Evolutionary conservation across 2,329 filamentous ascomycete genomes (phyloP), one percentile per base, ranked within the genome.

Genomic region (Paraphoma chrysanthemicola): DNA sequence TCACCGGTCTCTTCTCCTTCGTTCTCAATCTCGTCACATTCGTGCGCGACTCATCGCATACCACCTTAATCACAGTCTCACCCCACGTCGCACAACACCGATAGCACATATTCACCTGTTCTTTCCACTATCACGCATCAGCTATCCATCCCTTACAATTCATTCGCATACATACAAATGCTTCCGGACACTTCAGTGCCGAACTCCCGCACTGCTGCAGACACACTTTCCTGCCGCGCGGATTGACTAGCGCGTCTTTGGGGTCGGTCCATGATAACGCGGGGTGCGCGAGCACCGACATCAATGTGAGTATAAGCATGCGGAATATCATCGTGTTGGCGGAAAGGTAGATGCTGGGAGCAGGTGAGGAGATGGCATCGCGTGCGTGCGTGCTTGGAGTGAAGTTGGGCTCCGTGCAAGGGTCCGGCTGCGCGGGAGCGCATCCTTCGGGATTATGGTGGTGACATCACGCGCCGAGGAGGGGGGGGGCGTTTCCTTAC

Each of bases 201-300:
- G 41, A 45, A 33, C 51, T 54, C 2, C 51, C 52, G 42, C 51
- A 54, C 38, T 58, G 56, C 28, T 58, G 44, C 39, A 58, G 30
- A 17, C 56, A 58, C 28, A 54, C 56, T 46, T 52, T 58, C 43
- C 50, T 39, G 17, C 56, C 56, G 5, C 51, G 51, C 10, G 56
- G 56, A 38, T 53, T 58, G 45, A 58, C n/a, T 4, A 58, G 56
- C 33, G 44, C 44, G 29, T 58, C 51, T 49, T 58, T 58, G 38
- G 56, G 51, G 17, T 58, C 43, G 4, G 38, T 38, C 42, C 48
- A 51, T 23, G 48, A 43, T 31, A 44, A 45, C 31, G 30, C 23
- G 14, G 23, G 18, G 31, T 29, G 31, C 14, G 42, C 33, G 14
- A 36, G 23, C 23, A 5, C 23, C 5, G 23, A 3, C 5, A 23